Evolutionary conservation across 2,329 filamentous ascomycete genomes (phyloP).

Genomic region (Aspergillus nomiae): DNA sequence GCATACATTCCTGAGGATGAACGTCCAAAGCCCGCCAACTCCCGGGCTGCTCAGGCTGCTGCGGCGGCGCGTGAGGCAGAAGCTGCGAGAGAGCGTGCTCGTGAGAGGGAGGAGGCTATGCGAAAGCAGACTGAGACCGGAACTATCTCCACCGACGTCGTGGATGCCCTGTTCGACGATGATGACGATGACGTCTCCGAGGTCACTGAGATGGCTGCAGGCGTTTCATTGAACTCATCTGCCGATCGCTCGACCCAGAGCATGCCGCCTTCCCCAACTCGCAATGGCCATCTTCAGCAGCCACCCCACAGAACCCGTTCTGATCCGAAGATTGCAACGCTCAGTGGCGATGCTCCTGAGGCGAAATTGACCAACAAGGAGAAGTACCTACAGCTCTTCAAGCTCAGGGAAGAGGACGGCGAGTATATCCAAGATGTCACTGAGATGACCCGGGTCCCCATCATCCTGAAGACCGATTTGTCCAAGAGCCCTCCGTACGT

Average conservation of each 20-base stretch:
- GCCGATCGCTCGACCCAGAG: slow-evolving; percentile 90
- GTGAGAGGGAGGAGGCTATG: slow-evolving; percentile 86
- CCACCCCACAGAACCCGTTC: slow-evolving; percentile 85
- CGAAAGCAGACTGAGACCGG: slow-evolving; percentile 93
- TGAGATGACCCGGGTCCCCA: slow-evolving; percentile 96
- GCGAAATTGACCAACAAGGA: slow-evolving; percentile 87
- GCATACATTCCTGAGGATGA: slow-evolving; percentile 97
- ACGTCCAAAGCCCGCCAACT: slow-evolving; percentile 79
- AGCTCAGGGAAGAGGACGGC: slow-evolving; percentile 85
- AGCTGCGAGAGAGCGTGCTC: slow-evolving; percentile 75
- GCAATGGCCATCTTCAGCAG: slow-evolving; percentile 68
- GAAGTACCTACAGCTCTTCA: slow-evolving; percentile 90
- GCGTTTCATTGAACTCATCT: slow-evolving; percentile 72
- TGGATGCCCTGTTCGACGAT: slow-evolving; percentile 94
- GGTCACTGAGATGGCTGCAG: slow-evolving; percentile 85
- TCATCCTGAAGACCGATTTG: slow-evolving; percentile 97
- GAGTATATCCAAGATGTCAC: slow-evolving; percentile 98
- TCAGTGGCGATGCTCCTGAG: slow-evolving; percentile 69
- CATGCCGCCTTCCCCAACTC: slow-evolving; percentile 86
- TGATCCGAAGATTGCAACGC: slow-evolving; percentile 83
- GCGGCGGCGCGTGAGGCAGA: slow-evolving; percentile 79
- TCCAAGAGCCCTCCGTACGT: slow-evolving; percentile 99
- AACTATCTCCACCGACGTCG: slow-evolving; percentile 89
- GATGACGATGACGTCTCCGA: slow-evolving; percentile 87
- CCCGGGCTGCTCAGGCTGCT: slow-evolving; percentile 72